phyloP scores from a whole-genome alignment of 2,329 filamentous ascomycete genomes.

The Alternaria brassicae region DNA sequence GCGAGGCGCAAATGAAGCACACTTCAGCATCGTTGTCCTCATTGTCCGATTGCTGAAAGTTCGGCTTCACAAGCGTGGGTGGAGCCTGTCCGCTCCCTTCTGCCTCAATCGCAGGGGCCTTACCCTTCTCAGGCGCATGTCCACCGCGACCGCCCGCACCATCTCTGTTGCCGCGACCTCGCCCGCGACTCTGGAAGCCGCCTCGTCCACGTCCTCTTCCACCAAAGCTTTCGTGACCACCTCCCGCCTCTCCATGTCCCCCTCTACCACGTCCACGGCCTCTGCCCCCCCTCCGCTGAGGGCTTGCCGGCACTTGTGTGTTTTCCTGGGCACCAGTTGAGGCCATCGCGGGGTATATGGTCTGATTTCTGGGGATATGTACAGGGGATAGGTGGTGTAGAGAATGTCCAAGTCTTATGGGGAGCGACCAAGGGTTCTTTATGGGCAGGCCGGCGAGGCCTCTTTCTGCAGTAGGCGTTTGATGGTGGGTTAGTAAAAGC shows the following conservation, averaged over 20 bases:
- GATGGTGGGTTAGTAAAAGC: slow-evolving; percentile 26
- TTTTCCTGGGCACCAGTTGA: slow-evolving; percentile 34
- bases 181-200: slow-evolving; percentile 42
- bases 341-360: slow-evolving; percentile 44
- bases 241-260: slow-evolving; percentile 24
- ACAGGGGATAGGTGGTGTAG: neutral
- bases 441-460: slow-evolving; percentile 24
- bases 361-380: slow-evolving; percentile 3
- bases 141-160: slow-evolving; percentile 39
- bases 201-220: slow-evolving; percentile 47
- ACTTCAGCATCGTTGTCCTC: slow-evolving; percentile 68
- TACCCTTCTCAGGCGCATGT: slow-evolving; percentile 38
- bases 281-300: slow-evolving; percentile 39
- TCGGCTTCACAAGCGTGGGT: slow-evolving; percentile 7
- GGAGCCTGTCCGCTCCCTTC: slow-evolving; percentile 14
- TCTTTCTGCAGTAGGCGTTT: slow-evolving; percentile 25
- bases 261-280: slow-evolving; percentile 44
- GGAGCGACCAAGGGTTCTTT: neutral
- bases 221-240: slow-evolving; percentile 27
- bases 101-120: slow-evolving; percentile 24
- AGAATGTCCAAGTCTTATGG: neutral
- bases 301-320: slow-evolving; percentile 34
- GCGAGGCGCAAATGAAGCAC: slow-evolving; percentile 97
- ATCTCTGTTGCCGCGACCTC: slow-evolving; percentile 43
- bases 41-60: slow-evolving; percentile 17